Evolutionary conservation across 2,329 filamentous ascomycete species (phyloP), one percentile per base, ranked within the genome.

Genomic region (Ceratocystis albifundus): DNA sequence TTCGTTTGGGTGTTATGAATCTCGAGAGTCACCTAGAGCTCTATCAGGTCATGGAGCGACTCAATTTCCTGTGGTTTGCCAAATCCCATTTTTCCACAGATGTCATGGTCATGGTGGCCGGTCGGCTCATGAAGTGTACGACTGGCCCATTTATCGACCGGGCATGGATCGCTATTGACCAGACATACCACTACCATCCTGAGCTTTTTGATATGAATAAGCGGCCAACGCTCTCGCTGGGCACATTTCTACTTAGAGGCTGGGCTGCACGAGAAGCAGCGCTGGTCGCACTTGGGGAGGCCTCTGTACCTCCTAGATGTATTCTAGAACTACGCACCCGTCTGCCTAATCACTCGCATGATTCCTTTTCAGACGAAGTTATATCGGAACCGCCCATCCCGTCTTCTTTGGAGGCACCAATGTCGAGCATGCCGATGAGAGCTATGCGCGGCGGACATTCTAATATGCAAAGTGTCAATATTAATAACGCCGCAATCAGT

Each of bases 51-150:
- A 74, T 79, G 69, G 73, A 74, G 20, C 74, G 77, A 28, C 76
- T 74, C 0, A 79, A 80, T 1, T 85, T 84, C 71, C 70, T 80
- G 10, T 85, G 83, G 83, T 84, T 80, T 69, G 75, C 79, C 71
- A 77, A 78, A 68, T 73, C 76, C 28, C 79, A 83, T 70, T 83
- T 85, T 72, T 82, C 84, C 70, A 73, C 80, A 61, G 82, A 83
- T 66, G 74, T 84, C 28, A 81, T 84, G 68, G 74, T 80, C 46
- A 83, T 82, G 71, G 76, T 84, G 72, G 78, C 79, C 0, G 80
- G 80, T 3, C 80, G 84, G 70, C 77, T 85, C 12, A 79, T 77
- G 69, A 75, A 78, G 41, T 79, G 80, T 46, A 77, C 76, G 0
- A 75, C 75, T 1, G 82, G 83, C 7, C 72, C 71, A 2, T 74